Conservation (phyloP, 73 alveolate species). For the Breviolum minutum region DNA sequence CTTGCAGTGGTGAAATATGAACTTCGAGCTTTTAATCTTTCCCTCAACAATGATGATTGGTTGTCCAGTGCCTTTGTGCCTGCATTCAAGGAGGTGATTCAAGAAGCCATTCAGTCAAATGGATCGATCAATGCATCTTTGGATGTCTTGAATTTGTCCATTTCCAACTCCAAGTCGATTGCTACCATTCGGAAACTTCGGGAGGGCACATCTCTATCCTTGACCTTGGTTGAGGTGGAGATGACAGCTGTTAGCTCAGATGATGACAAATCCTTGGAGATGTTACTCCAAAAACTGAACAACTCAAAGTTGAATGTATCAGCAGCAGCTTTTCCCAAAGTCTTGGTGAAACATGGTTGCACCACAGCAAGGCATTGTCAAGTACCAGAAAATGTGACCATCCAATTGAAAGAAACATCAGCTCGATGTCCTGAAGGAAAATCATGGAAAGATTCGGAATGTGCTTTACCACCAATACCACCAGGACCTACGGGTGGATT, state of each 20-base stretch:
- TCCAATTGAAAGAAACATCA: not conserved
- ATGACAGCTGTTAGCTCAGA: not conserved
- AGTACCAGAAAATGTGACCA: not conserved
- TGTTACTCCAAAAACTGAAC: slow-evolving; percentile 8
- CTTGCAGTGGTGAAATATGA: slow-evolving; percentile 1
- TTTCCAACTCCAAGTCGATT: not conserved
- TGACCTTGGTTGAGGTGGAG: not conserved
- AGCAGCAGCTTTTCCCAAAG: not conserved
- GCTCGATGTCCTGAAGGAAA: slow-evolving; percentile 1
- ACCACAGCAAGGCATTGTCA: not conserved
- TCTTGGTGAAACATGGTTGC: slow-evolving; percentile 25
- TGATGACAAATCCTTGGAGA: slow-evolving; percentile 18
- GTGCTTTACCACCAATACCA: slow-evolving; percentile 8
- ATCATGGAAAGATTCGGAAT: not conserved
- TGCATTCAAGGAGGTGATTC: slow-evolving; percentile 35
- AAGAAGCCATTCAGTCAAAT: not conserved
- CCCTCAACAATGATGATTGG: slow-evolving; percentile 24
- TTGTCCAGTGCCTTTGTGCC: slow-evolving; percentile 73
- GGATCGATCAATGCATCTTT: slow-evolving; percentile 2
- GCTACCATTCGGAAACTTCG: not conserved
- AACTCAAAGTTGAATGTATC: not conserved
- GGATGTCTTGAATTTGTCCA: slow-evolving; percentile 54
- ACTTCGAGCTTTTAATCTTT: not conserved
- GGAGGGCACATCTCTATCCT: not conserved
- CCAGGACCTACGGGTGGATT: not conserved